Base-by-base conservation (phyloP, 2,329 filamentous ascomycete genomes). In the Penicillium occitanis region DNA sequence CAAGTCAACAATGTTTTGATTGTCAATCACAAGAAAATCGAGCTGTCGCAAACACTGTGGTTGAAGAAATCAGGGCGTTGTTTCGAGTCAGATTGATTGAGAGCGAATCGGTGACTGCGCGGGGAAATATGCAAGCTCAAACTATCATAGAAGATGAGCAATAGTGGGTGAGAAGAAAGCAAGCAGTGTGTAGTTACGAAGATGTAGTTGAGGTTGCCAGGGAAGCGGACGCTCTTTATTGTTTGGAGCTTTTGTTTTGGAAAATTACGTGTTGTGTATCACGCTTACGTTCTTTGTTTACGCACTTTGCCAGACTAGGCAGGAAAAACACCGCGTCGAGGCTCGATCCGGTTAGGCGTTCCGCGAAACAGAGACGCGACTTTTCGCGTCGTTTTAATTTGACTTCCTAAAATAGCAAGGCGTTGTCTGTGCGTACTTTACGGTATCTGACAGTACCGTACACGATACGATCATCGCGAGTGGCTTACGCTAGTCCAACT, bases 191-290 rank as follows among this genome's bases (percentile, higher is more conserved):
- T 37, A 14, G 17, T 57, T 57, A 33, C 19, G 33, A 37, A 22
- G 33, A 25, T n/a, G 25, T 37, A 37, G 33, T 14, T 22, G 5
- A 57, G 53, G 64, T 66, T 66, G 64, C 64, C 59, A 48, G 64
- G 64, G 64, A 66, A 63, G 58, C 62, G 53, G 30, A 14, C 22
- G 5, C 8, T 55, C 40, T 51, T 61, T 63, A 40, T 44, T 53
- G 48, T 55, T 48, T 61, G 28, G 33, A 40, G 22, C 57, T 30
- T 60, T 60, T 60, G 57, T 60, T 60, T 44, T 60, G 57, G 37
- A 42, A 60, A 30, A 44, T 60, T 60, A 60, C 57, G 57, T 60
- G 57, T 60, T 60, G 37, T 60, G 57, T 60, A 60, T 46, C 22
- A n/a, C 22, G 22, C 14, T 60, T 60, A 60, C 57, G 37, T 5